These are phyloP conservation scores for Monosporascus sp. DNA, from an alignment of 2,329 filamentous ascomycete species.

Conservation along the genomic window DNA sequence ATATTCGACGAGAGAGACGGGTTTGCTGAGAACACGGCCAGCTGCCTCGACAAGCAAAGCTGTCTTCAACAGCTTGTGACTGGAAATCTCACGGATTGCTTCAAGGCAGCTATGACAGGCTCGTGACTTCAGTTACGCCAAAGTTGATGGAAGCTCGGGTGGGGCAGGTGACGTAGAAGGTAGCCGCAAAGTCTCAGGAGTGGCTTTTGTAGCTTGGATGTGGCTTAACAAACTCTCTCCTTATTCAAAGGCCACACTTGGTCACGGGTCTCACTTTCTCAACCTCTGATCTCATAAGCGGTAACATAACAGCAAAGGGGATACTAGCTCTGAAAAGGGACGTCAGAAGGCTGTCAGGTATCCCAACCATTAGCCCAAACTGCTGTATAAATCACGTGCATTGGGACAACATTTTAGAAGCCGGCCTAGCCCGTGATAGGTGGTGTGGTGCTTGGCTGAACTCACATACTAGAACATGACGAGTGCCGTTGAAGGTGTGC, in stretches of 20 bases:
- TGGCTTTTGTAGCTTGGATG: background rate
- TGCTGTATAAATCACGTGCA: no score
- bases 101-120: background rate
- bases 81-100: background rate
- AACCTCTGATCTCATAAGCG: background rate
- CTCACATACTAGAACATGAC: no score
- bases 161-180: background rate
- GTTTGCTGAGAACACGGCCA: background rate
- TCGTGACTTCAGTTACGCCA: background rate
- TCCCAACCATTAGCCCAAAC: no score
- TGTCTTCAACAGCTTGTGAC: background rate
- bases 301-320: no score
- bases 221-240: background rate
- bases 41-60: background rate
- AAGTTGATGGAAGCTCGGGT: background rate
- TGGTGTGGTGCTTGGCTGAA: no score
- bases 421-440: no score
- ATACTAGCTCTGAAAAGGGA: no score
- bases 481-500: no score
- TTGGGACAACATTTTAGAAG: no score
- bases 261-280: background rate
- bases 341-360: no score
- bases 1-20: background rate
- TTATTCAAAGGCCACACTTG: background rate
- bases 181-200: background rate